These are phyloP conservation scores for Penicillium sp. DNA, from an alignment of 2,329 filamentous ascomycete species.

Conservation along the genomic window DNA sequence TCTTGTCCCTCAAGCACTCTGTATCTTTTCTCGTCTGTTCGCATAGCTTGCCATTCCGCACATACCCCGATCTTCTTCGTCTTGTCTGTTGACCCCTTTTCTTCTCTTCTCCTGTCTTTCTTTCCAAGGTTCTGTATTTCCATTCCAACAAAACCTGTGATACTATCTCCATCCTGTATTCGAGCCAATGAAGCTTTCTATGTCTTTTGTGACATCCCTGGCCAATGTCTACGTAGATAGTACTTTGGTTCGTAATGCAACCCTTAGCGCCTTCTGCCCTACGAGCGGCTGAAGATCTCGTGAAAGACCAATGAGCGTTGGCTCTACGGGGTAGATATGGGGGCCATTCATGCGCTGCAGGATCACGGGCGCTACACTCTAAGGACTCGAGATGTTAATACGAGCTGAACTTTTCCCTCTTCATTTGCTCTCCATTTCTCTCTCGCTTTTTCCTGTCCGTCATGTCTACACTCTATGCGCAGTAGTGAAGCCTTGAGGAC, in stretches of 20 bases:
- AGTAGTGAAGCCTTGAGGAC: not conserved
- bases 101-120: slow-evolving; percentile 3
- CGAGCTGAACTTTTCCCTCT: not conserved
- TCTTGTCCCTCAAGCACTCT: not conserved
- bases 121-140: slow-evolving; percentile 4
- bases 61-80: slow-evolving; percentile 22
- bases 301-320: slow-evolving; percentile 5
- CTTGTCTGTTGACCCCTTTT: slow-evolving; percentile 11
- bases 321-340: not conserved
- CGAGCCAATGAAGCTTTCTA: slow-evolving; percentile 5
- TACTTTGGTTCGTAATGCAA: not conserved
- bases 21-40: slow-evolving; percentile 14
- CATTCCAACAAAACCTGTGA: slow-evolving; percentile 11
- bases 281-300: slow-evolving; percentile 7
- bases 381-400: not conserved
- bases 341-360: not conserved
- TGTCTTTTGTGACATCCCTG: not conserved
- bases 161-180: slow-evolving; percentile 2
- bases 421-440: slow-evolving; percentile 1
- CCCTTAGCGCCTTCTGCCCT: not conserved
- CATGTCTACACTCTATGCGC: not conserved
- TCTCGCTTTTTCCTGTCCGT: not conserved
- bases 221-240: not conserved
- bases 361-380: not conserved
- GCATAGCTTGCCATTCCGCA: slow-evolving; percentile 24